phyloP scores from a whole-genome alignment of 495 filamentous ascomycete species.

The Aspergillus ellipticus region DNA sequence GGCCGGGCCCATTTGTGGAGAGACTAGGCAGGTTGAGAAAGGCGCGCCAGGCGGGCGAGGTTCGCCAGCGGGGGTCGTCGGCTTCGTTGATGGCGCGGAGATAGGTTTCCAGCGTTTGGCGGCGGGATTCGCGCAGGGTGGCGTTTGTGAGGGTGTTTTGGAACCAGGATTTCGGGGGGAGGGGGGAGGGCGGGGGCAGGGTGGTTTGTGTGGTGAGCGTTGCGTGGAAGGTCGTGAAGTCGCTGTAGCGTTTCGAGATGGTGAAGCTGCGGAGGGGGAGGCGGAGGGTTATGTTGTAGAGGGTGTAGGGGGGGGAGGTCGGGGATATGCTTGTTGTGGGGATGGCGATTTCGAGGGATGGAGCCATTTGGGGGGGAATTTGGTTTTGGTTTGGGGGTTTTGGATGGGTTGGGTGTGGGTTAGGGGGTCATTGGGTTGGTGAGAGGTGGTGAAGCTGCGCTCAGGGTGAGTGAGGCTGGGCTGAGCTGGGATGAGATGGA shows the following conservation, averaged over 20 bases:
- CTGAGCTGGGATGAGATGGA: conserved; percentile 1
- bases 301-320: conserved; percentile 71
- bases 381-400: not conserved
- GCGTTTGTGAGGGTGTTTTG: conserved; percentile 71
- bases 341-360: conserved; percentile 76
- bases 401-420: not conserved
- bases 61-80: conserved; percentile 80
- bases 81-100: conserved; percentile 73
- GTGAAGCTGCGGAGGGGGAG: conserved; percentile 84
- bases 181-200: conserved; percentile 56
- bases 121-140: conserved; percentile 74
- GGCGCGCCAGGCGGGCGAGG: conserved; percentile 73
- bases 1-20: not conserved
- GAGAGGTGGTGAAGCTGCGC: not conserved
- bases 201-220: conserved; percentile 61
- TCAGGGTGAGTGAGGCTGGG: not conserved
- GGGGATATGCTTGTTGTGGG: conserved; percentile 64
- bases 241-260: conserved; percentile 90
- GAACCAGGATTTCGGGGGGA: conserved; percentile 86
- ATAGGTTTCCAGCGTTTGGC: conserved; percentile 73
- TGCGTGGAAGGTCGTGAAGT: conserved; percentile 77
- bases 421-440: not conserved
- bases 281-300: conserved; percentile 88
- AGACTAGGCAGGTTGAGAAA: conserved; percentile 56
- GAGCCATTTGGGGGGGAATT: conserved; percentile 53